Evolutionary conservation across 1,284 basidiomycete genomes (phyloP).

Genomic region (Ganoderma sp.): DNA sequence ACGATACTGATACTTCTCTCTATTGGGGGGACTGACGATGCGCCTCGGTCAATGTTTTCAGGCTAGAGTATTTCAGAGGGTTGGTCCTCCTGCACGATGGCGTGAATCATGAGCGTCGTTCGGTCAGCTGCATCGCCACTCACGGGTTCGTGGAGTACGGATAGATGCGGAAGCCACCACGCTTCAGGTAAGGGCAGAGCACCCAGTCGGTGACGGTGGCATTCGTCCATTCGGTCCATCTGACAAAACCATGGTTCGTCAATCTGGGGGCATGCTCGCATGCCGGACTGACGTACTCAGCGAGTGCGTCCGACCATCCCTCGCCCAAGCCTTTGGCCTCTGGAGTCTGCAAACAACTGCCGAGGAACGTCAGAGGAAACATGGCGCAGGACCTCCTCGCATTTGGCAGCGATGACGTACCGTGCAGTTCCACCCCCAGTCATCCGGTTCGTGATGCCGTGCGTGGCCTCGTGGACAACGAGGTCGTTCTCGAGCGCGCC

Average conservation of each 20-base stretch:
- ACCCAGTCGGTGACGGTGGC: constrained; percentile 47
- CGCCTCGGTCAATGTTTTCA: constrained; percentile 45
- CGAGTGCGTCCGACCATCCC: constrained; percentile 60
- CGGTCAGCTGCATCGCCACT: constrained; percentile 19
- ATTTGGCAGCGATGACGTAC: background rate
- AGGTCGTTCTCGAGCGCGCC: constrained; percentile 58
- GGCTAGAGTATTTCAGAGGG: constrained; percentile 39
- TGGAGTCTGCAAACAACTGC: constrained; percentile 52
- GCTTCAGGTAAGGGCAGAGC: constrained; percentile 46
- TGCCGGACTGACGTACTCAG: constrained; percentile 44
- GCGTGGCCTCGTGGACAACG: constrained; percentile 55
- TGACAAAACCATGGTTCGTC: background rate
- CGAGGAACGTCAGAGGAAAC: background rate
- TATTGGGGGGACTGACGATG: constrained; percentile 34
- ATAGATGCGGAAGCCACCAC: constrained; percentile 46
- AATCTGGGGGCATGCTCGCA: no score
- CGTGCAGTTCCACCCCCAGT: constrained; percentile 57
- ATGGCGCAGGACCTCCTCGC: background rate
- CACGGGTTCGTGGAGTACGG: constrained; percentile 50
- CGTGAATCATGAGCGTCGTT: no score
- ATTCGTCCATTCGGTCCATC: constrained; percentile 48
- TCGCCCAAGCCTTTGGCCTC: constrained; percentile 61
- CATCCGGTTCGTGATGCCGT: constrained; percentile 58
- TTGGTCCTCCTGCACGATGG: constrained; percentile 15
- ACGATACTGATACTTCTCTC: background rate